Evolutionary conservation across 305 asterid species (phyloP), one percentile per base, ranked within the genome.

Genomic region (Fraxinus paxiana): DNA sequence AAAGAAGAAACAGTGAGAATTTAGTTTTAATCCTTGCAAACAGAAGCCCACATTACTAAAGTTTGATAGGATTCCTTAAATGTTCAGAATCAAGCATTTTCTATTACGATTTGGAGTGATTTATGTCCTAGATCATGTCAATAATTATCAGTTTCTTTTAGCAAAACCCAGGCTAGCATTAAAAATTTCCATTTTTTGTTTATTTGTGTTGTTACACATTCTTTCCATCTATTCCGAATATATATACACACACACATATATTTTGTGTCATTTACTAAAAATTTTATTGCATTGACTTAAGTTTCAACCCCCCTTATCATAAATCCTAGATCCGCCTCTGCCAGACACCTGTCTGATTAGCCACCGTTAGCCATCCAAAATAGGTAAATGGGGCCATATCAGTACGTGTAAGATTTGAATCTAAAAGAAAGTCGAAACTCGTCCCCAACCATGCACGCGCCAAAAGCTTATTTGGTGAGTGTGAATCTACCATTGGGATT

Each of bases 401-500:
- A 22, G 31, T 22, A 61, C 30, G 30, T 28, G 30, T 6, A 22
- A 63, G 72, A 24, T 63, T 63, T 63, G 72, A 34, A 34, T 34
- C 37, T 34, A 34, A 34, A 34, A 34, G 37, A 34, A 34, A 5
- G 37, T 34, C 37, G 7, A 34, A 34, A 34, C 37, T n/a, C n/a
- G n/a, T n/a, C n/a, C n/a, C n/a, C n/a, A n/a, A n/a, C n/a, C n/a
- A n/a, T n/a, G n/a, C 54, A 59, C 30, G 20, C 41, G 7, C 67
- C 79, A 17, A 17, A 24, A 35, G 46, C 43, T 74, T 84, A 87
- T 80, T 79, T 82, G 81, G 77, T 79, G 82, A 87, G 83, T 26
- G 86, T 85, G 83, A 81, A 76, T 54, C 87, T 89, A 77, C 89
- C 86, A 37, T 80, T 87, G 70, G 90, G 88, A 63, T 82, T 88